phyloP scores from a whole-genome alignment of 1,284 basidiomycete species.

The Retiboletus fuscus region DNA sequence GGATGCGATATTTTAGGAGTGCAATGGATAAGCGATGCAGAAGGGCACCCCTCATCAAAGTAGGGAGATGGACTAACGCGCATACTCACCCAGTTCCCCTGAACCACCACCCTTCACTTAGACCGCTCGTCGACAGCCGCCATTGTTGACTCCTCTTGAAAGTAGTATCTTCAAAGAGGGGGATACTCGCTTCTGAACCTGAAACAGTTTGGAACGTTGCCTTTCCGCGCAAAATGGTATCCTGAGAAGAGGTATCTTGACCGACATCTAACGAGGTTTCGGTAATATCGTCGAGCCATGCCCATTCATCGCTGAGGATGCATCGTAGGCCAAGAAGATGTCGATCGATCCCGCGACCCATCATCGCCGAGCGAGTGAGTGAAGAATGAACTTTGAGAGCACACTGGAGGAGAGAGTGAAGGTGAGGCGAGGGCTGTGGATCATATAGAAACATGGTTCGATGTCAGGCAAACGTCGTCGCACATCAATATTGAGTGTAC shows the following conservation, averaged over 20 bases:
- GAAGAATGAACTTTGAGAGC: slow-evolving; percentile 82
- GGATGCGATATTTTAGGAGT: neutral
- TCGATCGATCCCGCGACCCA: slow-evolving; percentile 90
- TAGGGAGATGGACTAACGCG: neutral
- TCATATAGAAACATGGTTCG: neutral
- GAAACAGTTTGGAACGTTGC: neutral
- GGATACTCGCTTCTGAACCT: slow-evolving; percentile 46
- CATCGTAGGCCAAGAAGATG: slow-evolving; percentile 90
- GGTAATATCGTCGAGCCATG: slow-evolving; percentile 43
- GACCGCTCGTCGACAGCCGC: slow-evolving; percentile 92
- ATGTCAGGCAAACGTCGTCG: neutral
- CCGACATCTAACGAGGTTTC: slow-evolving; percentile 10
- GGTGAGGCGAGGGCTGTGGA: slow-evolving; percentile 32
- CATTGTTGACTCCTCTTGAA: slow-evolving; percentile 86
- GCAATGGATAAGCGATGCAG: neutral
- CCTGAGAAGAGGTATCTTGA: slow-evolving; percentile 36
- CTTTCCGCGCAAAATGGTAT: slow-evolving; percentile 39
- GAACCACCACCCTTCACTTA: slow-evolving; percentile 90
- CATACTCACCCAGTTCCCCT: slow-evolving; percentile 85
- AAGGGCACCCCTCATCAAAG: neutral
- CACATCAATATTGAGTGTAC: slow-evolving; percentile 14
- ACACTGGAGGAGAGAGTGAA: slow-evolving; percentile 58
- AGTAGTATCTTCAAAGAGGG: slow-evolving; percentile 83
- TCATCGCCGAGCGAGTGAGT: slow-evolving; percentile 84
- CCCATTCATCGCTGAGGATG: slow-evolving; percentile 62